A percentile compares a stretch with the other conserved stretches of the same genome.
phyloP scores from a whole-genome alignment of 1,284 basidiomycete genomes.

The Ustilago lituana region DNA sequence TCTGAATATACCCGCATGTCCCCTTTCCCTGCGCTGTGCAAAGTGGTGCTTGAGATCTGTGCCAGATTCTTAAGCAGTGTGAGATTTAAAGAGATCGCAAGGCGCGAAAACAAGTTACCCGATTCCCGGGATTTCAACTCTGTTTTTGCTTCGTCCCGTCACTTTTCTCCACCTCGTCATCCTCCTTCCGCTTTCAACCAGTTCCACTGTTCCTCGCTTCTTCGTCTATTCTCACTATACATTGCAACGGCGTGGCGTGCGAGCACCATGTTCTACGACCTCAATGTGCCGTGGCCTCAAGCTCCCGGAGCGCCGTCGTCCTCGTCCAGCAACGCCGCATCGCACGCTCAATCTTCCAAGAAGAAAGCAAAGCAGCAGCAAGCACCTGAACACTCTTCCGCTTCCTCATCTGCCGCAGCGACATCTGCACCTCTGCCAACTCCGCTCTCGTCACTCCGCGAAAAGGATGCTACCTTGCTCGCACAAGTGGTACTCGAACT shows the following conservation, averaged over 20 bases:
- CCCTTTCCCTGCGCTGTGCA: too few relatives aligned
- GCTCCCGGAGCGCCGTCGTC: slow-evolving; percentile 2
- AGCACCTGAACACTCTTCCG: slow-evolving; percentile 2
- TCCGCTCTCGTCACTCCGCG: slow-evolving; percentile 19
- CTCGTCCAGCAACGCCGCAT: slow-evolving; percentile 4
- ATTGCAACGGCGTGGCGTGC: not conserved
- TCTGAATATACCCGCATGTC: not conserved
- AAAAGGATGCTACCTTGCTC: slow-evolving; percentile 32
- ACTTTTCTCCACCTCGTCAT: not conserved
- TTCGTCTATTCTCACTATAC: not conserved
- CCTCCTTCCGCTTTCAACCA: not conserved
- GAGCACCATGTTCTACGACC: slow-evolving; percentile 55
- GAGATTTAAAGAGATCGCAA: too few relatives aligned
- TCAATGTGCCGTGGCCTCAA: slow-evolving; percentile 59
- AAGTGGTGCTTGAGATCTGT: too few relatives aligned
- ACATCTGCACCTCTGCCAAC: slow-evolving; percentile 9
- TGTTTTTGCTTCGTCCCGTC: slow-evolving; percentile 3
- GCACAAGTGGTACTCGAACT: slow-evolving; percentile 45
- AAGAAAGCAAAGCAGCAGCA: slow-evolving; percentile 48
- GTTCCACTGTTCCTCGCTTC: not conserved
- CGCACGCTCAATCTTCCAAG: slow-evolving; percentile 14
- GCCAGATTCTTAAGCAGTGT: too few relatives aligned
- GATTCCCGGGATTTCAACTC: slow-evolving; percentile 14
- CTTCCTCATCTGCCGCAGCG: slow-evolving; percentile 18
- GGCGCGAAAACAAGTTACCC: too few relatives aligned